Base-by-base conservation (phyloP, 371 early-diverging fungal species). In the Apophysomyces sp. region DNA sequence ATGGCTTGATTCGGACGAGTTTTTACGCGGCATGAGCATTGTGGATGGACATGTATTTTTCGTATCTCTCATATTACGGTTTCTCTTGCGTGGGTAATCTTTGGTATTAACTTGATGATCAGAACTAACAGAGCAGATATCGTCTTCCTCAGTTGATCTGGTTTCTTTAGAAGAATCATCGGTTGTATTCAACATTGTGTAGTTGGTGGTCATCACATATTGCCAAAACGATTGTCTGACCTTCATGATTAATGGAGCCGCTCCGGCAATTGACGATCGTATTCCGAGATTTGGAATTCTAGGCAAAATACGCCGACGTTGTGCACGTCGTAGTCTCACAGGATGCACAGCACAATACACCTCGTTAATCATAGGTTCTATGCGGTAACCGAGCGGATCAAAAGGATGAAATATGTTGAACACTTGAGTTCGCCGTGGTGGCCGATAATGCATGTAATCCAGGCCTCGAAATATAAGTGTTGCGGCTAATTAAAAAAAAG, bases 361-460 rank as follows among this genome's bases (percentile, higher is more conserved):
- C 1, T 76, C 37, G 58, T 88, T 81, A n/a, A 84, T 66, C 64
- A 89, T 67, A 0, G 91, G 89, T 55, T 90, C 91, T 32, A 85
- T 58, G 13, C 91, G 77, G 62, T 90, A 90, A 0, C 86, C 87
- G n/a, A 88, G 63, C 0, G 89, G 89, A 58, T 89, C 91, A 60
- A 84, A 87, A 1, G 89, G 82, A 61, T 88, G 85, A 64, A 88
- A 90, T 26, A 90, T 66, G 68, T 89, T 89, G 65, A 77, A 80
- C 58, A 82, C 78, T 31, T 71, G 64, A 5, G 82, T 85, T 34
- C 75, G 76, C 16, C 65, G 62, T 11, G 87, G 86, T 9, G 86
- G 82, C 27, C 72, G 74, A 66, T 84, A 87, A 5, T 72, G 63
- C 21, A 74, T 58, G 62, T 79, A 78, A 27, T 76, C 68, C 49